Evolutionary conservation across 768 basidiomycete species (phyloP).

Genomic region (Pleurotus eryngii): DNA sequence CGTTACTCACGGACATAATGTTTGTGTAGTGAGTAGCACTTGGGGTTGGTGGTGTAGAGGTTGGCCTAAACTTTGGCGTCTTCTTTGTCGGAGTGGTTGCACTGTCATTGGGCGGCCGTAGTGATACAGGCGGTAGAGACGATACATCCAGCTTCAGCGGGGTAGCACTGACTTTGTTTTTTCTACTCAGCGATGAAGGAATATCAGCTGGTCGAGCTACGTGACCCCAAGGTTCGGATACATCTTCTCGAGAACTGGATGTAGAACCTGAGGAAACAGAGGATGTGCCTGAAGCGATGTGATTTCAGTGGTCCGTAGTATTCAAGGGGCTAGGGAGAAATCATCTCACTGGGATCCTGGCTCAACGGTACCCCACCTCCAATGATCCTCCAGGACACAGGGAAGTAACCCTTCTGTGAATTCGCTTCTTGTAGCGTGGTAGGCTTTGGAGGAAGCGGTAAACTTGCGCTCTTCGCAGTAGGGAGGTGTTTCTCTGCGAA

Average conservation of each 20-base stretch:
- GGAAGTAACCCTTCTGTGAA: slow-evolving; percentile 50
- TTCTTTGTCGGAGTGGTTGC: slow-evolving; percentile 5
- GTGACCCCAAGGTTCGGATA: background rate
- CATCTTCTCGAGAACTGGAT: background rate
- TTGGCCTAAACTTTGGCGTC: slow-evolving; percentile 14
- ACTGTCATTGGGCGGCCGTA: background rate
- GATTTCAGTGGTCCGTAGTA: too few species aligned
- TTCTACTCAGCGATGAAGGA: background rate
- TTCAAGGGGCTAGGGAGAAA: background rate
- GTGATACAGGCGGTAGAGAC: background rate
- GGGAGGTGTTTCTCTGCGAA: background rate
- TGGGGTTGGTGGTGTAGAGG: slow-evolving; percentile 21
- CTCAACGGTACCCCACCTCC: slow-evolving; percentile 75
- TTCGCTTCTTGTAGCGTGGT: slow-evolving; percentile 28
- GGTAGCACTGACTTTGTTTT: background rate
- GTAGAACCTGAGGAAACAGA: slow-evolving; percentile 1
- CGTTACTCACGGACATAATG: slow-evolving; percentile 14
- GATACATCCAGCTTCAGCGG: slow-evolving; percentile 3
- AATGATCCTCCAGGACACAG: slow-evolving; percentile 73
- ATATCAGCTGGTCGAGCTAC: background rate
- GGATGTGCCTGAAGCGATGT: background rate
- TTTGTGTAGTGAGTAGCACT: slow-evolving; percentile 14
- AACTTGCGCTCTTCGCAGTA: background rate
- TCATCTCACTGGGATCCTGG: background rate
- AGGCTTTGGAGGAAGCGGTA: slow-evolving; percentile 16